phyloP scores from a whole-genome alignment of 805 yeast genomes.

The Candida lessepsii region DNA sequence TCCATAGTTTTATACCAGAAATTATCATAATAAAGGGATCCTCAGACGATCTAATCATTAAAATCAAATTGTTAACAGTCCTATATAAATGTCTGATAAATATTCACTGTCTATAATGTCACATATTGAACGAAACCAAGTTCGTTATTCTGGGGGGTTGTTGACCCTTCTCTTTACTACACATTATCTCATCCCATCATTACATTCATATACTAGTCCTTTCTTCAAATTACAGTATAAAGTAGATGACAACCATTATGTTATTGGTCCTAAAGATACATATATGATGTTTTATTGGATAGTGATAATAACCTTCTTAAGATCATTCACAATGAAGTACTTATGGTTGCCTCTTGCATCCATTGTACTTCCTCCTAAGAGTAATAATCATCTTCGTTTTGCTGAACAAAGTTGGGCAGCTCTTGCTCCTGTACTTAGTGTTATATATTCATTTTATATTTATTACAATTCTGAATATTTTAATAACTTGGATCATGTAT shows the following conservation, averaged over 20 bases:
- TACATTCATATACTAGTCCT: slow-evolving; percentile 24
- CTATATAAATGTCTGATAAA: too few species aligned
- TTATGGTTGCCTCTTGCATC: slow-evolving; percentile 51
- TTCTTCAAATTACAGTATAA: slow-evolving; percentile 35
- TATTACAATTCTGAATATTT: slow-evolving; percentile 60
- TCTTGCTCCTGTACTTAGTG: slow-evolving; percentile 56
- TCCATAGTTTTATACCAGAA: too few species aligned
- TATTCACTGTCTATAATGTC: slow-evolving; percentile 1
- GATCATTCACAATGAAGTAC: slow-evolving; percentile 60
- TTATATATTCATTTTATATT: slow-evolving; percentile 55
- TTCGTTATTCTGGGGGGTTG: slow-evolving; percentile 30
- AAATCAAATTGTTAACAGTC: too few species aligned
- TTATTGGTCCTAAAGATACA: slow-evolving; percentile 54
- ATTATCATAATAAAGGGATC: background rate
- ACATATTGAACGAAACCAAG: slow-evolving; percentile 37
- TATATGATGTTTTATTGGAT: slow-evolving; percentile 56
- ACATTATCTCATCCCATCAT: slow-evolving; percentile 22
- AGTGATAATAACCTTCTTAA: slow-evolving; percentile 52
- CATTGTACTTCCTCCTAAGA: slow-evolving; percentile 21
- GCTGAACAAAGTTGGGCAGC: slow-evolving; percentile 86
- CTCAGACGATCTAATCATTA: background rate
- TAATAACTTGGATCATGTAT: slow-evolving; percentile 55
- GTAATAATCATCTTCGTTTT: slow-evolving; percentile 44
- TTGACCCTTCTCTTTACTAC: slow-evolving; percentile 25
- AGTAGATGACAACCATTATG: slow-evolving; percentile 36